Base-by-base conservation (phyloP, 2,329 filamentous ascomycete genomes). In the Colletotrichum eleusines region DNA sequence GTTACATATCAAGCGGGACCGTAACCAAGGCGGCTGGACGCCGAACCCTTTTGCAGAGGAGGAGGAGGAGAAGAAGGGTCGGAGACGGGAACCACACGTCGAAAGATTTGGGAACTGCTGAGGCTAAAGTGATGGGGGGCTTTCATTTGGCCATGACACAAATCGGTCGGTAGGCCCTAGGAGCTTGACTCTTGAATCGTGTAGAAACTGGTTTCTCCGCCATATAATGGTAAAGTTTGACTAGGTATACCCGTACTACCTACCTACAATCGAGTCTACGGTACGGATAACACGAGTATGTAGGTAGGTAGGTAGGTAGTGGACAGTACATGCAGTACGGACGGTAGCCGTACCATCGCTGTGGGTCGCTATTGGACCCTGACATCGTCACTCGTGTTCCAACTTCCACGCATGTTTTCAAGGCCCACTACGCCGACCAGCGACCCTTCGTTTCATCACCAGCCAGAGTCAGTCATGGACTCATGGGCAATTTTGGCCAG, bases 301-400 rank as follows among this genome's bases (percentile, higher is more conserved):
- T 35, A n/a, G n/a, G n/a, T n/a, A n/a, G n/a, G n/a, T n/a, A n/a
- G n/a, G n/a, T n/a, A n/a, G n/a, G n/a, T n/a, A n/a, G n/a, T n/a
- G n/a, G n/a, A n/a, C n/a, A n/a, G n/a, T n/a, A 35, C 35, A 35
- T 8, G n/a, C 9, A 9, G 5, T 12, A 9, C 3, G 8, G n/a
- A 42, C 40, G 7, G 28, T 38, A 18, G 31, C 35, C 8, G 44
- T 26, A 38, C n/a, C 61, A 20, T 16, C 44, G 14, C 23, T 16
- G 48, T 65, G 48, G 53, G 48, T 55, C 53, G 54, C 63, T 53
- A 23, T 58, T 69, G 28, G 61, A 26, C 26, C 48, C 58, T 59
- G 59, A 63, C 53, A 63, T 71, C 53, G 64, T 71, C 69, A 71
- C 53, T 63, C 44, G 53, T 63, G 69, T 68, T 68, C 68, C 63